Conservation (phyloP, 78 protist genomes). For the Diacronema lutheri region DNA sequence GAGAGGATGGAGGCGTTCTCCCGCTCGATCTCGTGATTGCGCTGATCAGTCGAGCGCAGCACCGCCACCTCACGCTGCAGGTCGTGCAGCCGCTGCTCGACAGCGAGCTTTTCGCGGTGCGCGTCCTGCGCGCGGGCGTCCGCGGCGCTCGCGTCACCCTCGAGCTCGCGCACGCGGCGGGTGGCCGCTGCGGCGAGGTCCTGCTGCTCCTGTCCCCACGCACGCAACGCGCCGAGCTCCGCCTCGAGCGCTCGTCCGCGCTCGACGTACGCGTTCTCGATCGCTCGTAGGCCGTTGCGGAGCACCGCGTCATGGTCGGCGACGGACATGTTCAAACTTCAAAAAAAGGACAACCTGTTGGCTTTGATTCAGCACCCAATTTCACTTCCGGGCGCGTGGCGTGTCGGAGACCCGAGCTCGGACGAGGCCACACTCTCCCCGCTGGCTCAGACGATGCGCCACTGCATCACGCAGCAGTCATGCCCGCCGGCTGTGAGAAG, state of each 20-base stretch:
- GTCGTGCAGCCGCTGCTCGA: background rate
- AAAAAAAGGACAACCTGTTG: too few species aligned
- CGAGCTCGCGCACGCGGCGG: background rate
- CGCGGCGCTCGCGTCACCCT: background rate
- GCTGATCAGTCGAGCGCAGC: background rate
- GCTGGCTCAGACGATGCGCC: constrained; percentile 9
- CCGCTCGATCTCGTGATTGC: background rate
- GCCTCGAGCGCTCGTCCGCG: background rate
- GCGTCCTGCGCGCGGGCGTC: background rate
- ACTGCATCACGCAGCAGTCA: constrained; percentile 21
- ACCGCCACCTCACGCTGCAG: background rate
- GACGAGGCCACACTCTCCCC: too few species aligned
- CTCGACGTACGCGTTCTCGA: background rate
- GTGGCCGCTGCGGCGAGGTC: background rate
- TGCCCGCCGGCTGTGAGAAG: constrained; percentile 51
- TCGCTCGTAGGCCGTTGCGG: background rate
- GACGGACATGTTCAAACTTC: too few species aligned
- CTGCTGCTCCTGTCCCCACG: background rate
- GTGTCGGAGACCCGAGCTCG: too few species aligned
- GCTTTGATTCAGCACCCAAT: too few species aligned
- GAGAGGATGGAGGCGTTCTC: background rate
- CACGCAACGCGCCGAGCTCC: background rate
- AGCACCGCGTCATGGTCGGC: background rate
- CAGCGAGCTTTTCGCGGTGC: background rate
- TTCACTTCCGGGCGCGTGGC: too few species aligned